A percentile compares a stretch with the other conserved stretches of the same genome.
Conservation (phyloP, 176 grass and related monocot species). For the Poa pratensis region DNA sequence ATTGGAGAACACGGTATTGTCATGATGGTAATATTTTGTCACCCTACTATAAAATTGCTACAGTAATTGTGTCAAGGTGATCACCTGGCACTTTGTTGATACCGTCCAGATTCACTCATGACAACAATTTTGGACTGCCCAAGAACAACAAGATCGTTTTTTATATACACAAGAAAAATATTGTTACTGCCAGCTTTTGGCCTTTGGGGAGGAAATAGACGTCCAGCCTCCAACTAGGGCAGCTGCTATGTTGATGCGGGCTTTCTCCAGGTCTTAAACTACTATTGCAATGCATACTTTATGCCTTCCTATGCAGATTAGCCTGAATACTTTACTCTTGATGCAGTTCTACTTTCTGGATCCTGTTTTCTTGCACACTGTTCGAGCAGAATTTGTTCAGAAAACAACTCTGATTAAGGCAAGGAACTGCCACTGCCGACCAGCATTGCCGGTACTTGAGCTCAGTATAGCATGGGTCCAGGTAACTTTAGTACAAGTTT, state of each 20-base stretch:
- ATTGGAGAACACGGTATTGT: neutral
- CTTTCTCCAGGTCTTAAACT: slow-evolving; percentile 27
- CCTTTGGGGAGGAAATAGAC: slow-evolving; percentile 30
- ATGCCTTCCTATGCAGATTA: slow-evolving; percentile 18
- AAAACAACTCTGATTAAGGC: slow-evolving; percentile 28
- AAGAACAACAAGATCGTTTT: slow-evolving; percentile 17
- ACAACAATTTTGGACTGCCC: slow-evolving; percentile 29
- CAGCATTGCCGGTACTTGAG: neutral
- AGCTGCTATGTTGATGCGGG: slow-evolving; percentile 28
- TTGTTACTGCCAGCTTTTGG: slow-evolving; percentile 37
- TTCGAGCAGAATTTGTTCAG: slow-evolving; percentile 22
- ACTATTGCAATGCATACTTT: slow-evolving; percentile 28
- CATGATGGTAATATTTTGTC: neutral
- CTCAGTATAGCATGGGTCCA: slow-evolving; percentile 7
- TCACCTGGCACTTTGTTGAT: slow-evolving; percentile 33
- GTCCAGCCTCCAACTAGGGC: slow-evolving; percentile 42
- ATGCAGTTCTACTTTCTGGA: slow-evolving; percentile 34
- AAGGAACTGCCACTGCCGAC: slow-evolving; percentile 22
- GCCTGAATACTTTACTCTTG: slow-evolving; percentile 13
- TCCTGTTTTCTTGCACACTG: slow-evolving; percentile 13
- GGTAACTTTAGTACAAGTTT: slow-evolving; percentile 3
- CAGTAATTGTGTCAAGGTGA: neutral
- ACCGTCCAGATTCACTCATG: slow-evolving; percentile 24
- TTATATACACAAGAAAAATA: neutral
- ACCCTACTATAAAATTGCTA: neutral